Percentiles rank a stretch among this genome's conserved stretches.
phyloP scores from a whole-genome alignment of 805 yeast genomes.

The Saccharomycopsis fermentans region DNA sequence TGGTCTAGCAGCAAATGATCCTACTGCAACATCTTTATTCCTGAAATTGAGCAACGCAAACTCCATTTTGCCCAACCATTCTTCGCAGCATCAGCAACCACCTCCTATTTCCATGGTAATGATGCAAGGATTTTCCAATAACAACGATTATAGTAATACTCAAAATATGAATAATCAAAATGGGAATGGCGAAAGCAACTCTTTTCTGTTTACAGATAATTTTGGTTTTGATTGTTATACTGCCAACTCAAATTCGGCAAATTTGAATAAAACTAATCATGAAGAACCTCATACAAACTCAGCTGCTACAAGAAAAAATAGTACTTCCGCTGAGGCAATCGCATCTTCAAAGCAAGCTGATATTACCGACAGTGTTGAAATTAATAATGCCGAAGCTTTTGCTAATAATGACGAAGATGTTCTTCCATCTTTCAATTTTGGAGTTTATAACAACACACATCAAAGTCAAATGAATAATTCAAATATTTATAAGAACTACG shows the following conservation, averaged over 20 bases:
- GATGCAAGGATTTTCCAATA: neutral
- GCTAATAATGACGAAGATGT: slow-evolving; percentile 32
- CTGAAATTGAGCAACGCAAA: neutral
- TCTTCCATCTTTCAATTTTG: slow-evolving; percentile 37
- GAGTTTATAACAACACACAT: neutral
- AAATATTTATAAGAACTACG: neutral
- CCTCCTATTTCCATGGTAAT: neutral
- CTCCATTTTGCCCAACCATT: neutral
- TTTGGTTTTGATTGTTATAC: neutral
- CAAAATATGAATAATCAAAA: neutral
- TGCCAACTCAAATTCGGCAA: neutral
- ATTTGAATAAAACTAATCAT: neutral
- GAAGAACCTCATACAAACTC: neutral
- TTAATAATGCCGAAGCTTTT: neutral
- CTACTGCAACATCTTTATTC: neutral
- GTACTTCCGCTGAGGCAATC: neutral
- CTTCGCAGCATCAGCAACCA: neutral
- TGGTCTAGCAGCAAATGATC: slow-evolving; percentile 1
- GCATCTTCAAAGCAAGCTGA: neutral
- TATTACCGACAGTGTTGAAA: neutral
- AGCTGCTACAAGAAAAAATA: neutral
- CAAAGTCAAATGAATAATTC: neutral
- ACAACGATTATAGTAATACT: neutral
- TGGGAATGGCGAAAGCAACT: neutral
- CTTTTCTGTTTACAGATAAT: neutral